A percentile compares a stretch with the other conserved stretches of the same genome.
Conservation (phyloP, 305 asterid genomes). For the Salvia sclarea region DNA sequence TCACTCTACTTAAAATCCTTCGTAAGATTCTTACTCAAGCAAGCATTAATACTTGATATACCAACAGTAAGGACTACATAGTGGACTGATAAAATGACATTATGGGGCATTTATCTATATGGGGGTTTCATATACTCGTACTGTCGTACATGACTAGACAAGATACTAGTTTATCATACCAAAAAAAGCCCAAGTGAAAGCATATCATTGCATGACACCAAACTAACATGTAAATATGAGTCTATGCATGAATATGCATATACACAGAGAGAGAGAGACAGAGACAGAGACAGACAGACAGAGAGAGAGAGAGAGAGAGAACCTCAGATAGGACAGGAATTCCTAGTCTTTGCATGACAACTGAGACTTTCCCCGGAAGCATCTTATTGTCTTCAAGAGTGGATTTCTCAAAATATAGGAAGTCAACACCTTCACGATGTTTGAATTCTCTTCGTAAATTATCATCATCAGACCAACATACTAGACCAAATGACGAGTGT, state of each 20-base stretch:
- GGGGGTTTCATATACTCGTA: too few relatives aligned
- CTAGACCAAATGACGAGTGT: conserved; percentile 70
- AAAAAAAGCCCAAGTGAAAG: conserved; percentile 3
- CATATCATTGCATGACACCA: conserved; percentile 16
- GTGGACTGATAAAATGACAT: too few relatives aligned
- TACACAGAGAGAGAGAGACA: not conserved
- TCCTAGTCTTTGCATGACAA: conserved; percentile 55
- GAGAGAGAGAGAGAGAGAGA: conserved; percentile 31
- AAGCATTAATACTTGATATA: too few relatives aligned
- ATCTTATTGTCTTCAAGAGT: conserved; percentile 54
- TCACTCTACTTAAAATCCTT: not conserved
- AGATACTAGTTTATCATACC: not conserved
- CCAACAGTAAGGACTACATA: not conserved
- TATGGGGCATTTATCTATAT: too few relatives aligned
- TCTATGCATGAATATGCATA: not conserved
- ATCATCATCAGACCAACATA: conserved; percentile 90
- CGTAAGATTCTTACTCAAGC: conserved; percentile 2
- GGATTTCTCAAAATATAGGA: conserved; percentile 67
- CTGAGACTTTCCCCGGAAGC: conserved; percentile 50
- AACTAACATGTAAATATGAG: conserved; percentile 7
- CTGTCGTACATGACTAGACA: not conserved
- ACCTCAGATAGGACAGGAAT: conserved; percentile 83
- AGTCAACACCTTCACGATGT: conserved; percentile 59
- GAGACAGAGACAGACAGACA: too few relatives aligned
- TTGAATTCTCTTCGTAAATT: conserved; percentile 62